A percentile compares a stretch with the other conserved stretches of the same genome.
phyloP scores from a whole-genome alignment of 2,329 filamentous ascomycete species.

The Coniochaeta sp. region DNA sequence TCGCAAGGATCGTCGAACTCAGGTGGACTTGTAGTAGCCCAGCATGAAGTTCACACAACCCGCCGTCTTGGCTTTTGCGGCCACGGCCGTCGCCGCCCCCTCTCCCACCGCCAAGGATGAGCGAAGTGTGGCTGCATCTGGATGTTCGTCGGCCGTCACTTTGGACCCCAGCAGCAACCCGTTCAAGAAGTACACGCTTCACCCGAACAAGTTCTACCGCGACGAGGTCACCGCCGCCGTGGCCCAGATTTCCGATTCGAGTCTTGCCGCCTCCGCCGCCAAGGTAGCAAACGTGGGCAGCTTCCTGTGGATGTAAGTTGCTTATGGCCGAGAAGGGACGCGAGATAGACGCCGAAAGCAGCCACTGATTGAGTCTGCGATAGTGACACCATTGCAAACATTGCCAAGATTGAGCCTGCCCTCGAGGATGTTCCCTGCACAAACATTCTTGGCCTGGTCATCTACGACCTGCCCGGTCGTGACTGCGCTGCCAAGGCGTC shows the following conservation, averaged over 20 bases:
- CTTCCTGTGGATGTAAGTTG: slow-evolving; percentile 31
- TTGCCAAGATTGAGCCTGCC: slow-evolving; percentile 27
- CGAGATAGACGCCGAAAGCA: not conserved
- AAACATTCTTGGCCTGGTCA: slow-evolving; percentile 41
- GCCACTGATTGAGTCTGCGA: not conserved
- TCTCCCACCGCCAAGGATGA: slow-evolving; percentile 18
- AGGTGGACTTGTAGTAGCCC: slow-evolving; percentile 6
- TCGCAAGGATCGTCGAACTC: slow-evolving; percentile 7
- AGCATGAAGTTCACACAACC: slow-evolving; percentile 30
- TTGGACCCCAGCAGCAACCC: slow-evolving; percentile 31
- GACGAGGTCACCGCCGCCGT: slow-evolving; percentile 28
- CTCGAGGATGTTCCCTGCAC: slow-evolving; percentile 27
- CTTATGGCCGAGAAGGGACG: not conserved
- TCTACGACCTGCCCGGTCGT: slow-evolving; percentile 57
- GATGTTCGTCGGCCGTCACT: slow-evolving; percentile 26
- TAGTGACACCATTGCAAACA: slow-evolving; percentile 31
- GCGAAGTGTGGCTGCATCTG: slow-evolving; percentile 20
- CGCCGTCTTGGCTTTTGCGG: slow-evolving; percentile 26
- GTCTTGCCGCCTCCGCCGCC: slow-evolving; percentile 20
- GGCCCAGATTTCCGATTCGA: slow-evolving; percentile 18
- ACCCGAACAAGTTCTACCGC: slow-evolving; percentile 30
- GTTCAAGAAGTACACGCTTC: slow-evolving; percentile 30
- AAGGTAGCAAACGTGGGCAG: slow-evolving; percentile 30
- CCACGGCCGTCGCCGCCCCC: slow-evolving; percentile 25
- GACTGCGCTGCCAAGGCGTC: slow-evolving; percentile 58